phyloP scores from a whole-genome alignment of 805 yeast genomes.

The Metschnikowia amazonensis region DNA sequence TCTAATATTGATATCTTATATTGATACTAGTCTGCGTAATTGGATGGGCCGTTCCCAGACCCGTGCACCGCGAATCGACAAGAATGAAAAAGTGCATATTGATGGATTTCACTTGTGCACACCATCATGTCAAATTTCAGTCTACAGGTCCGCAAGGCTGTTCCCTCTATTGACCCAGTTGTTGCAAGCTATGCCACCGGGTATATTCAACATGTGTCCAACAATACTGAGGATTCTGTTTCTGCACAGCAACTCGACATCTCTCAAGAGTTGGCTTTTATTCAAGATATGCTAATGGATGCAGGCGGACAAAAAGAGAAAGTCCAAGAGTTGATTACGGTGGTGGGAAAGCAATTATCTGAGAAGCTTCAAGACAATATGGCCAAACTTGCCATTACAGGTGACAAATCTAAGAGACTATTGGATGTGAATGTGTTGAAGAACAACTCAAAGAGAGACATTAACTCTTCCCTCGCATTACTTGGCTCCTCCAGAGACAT shows the following conservation, averaged over 20 bases:
- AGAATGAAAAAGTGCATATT: slow-evolving; percentile 1
- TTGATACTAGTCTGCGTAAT: neutral
- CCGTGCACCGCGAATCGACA: slow-evolving; percentile 5
- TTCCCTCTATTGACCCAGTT: slow-evolving; percentile 78
- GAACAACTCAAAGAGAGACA: slow-evolving; percentile 63
- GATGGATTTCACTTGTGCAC: neutral
- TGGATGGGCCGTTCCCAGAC: no score
- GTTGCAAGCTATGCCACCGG: slow-evolving; percentile 91
- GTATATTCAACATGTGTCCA: slow-evolving; percentile 77
- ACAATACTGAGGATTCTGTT: slow-evolving; percentile 77
- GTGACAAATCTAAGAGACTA: slow-evolving; percentile 85
- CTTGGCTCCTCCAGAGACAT: slow-evolving; percentile 79
- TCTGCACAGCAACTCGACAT: slow-evolving; percentile 68
- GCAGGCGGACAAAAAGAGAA: slow-evolving; percentile 76
- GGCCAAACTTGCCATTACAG: slow-evolving; percentile 72
- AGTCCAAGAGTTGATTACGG: slow-evolving; percentile 46
- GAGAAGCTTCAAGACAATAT: slow-evolving; percentile 60
- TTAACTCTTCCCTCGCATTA: slow-evolving; percentile 70
- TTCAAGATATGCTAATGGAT: slow-evolving; percentile 59
- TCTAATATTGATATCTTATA: no score
- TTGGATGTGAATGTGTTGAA: slow-evolving; percentile 68
- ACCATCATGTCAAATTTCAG: slow-evolving; percentile 38
- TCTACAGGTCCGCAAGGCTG: slow-evolving; percentile 76
- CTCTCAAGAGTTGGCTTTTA: slow-evolving; percentile 61
- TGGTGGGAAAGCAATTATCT: slow-evolving; percentile 46